Evolutionary conservation across 352 stramenopile genomes (phyloP), one percentile per base, ranked within the genome.

Genomic region (Pythium chondricola): DNA sequence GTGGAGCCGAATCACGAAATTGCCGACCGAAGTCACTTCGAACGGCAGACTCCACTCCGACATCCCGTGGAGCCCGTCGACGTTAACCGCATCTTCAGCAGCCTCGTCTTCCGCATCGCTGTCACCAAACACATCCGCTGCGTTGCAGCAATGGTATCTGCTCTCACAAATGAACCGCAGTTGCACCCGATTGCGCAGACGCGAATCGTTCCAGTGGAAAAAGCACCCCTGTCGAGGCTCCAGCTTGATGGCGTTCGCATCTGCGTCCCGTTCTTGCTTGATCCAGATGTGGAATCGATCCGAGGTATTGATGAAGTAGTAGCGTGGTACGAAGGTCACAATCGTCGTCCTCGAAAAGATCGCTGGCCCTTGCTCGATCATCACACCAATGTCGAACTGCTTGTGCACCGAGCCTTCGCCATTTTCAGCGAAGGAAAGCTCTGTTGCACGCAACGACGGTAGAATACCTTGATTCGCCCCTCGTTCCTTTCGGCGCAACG

Each of bases 321-420:
- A 90, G n/a, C 82, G 71, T 6, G 76, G 75, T 25, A 88, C 78
- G 11, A 93, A 74, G 0, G 82, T 89, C 17, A 93, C 75, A 6
- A 93, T 71, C 16, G 75, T 85, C 1, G 82, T 88, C 20, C 79
- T 63, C 1, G 74, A 85, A 47, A 93, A 93, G 24, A 80, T 80
- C 14, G 71, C 69, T 1, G 82, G 82, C 0, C 76, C 82, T 65
- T 90, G 79, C 40, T 93, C 82, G 18, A 93, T 85, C 65, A 87
- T 87, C 9, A 93, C 75, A n/a, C 82, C 82, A 41, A 93, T 83
- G 31, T 90, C 82, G 44, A 77, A 89, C 60, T 91, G 74, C 50
- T 85, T 84, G 35, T 79, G 71, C n/a, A 58, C 64, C 16, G 63
- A 58, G 20, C 52, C 46, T 6, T 20, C 48, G n/a, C n/a, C n/a